Percentiles rank a stretch among this genome's conserved stretches.
These are phyloP conservation scores for Fusarium udum DNA, from an alignment of 2,329 filamentous ascomycete species.

Conservation along the genomic window DNA sequence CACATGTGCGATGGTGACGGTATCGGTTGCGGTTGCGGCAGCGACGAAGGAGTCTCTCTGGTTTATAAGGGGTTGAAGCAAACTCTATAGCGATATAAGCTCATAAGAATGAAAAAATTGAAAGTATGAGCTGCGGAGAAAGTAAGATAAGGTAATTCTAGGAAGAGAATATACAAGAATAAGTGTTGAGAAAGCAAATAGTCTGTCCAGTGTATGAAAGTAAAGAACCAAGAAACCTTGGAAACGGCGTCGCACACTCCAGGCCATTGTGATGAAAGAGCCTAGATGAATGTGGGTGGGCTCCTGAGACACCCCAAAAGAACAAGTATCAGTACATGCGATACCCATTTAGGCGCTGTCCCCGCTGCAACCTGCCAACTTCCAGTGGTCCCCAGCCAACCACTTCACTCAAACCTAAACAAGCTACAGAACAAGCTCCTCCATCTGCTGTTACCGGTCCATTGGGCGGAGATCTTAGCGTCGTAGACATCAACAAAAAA, in stretches of 20 bases:
- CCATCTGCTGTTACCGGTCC: slow-evolving; percentile 6
- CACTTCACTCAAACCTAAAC: slow-evolving; percentile 9
- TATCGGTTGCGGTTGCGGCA: slow-evolving; percentile 37
- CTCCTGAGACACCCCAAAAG: slow-evolving; percentile 26
- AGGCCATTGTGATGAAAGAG: slow-evolving; percentile 28
- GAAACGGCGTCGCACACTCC: slow-evolving; percentile 32
- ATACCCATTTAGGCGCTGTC: slow-evolving; percentile 25
- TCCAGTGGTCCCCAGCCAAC: slow-evolving; percentile 13
- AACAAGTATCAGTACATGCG: slow-evolving; percentile 21
- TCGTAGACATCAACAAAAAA: slow-evolving; percentile 5
- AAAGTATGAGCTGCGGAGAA: neutral
- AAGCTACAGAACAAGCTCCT: slow-evolving; percentile 14
- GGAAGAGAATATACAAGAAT: slow-evolving; percentile 5
- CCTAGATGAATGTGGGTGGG: slow-evolving; percentile 14
- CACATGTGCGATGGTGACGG: slow-evolving; percentile 38
- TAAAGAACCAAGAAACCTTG: slow-evolving; percentile 33
- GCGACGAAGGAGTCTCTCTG: slow-evolving; percentile 27
- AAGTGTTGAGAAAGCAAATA: slow-evolving; percentile 10
- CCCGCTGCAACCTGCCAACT: slow-evolving; percentile 23
- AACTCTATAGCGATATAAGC: neutral
- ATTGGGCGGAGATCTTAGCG: slow-evolving; percentile 29
- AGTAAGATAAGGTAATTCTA: neutral
- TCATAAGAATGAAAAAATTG: neutral
- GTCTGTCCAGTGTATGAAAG: neutral
- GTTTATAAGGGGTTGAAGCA: slow-evolving; percentile 16